These are phyloP conservation scores for Lagenidium giganteum DNA, from an alignment of 352 stramenopile species.

Conservation along the genomic window DNA sequence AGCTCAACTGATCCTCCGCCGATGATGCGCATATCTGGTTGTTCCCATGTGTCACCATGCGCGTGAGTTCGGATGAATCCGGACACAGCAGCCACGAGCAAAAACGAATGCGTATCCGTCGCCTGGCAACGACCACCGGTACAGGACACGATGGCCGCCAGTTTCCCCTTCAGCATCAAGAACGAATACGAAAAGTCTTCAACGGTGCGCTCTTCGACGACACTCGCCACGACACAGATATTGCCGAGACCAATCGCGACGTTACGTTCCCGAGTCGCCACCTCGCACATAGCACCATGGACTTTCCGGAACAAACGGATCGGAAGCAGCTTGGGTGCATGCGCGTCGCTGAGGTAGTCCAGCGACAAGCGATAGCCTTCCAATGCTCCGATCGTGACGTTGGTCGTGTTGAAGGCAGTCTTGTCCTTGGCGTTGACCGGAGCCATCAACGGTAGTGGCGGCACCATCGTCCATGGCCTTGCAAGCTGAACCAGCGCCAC, in stretches of 20 bases:
- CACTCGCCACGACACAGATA: conserved; percentile 14
- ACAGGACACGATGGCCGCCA: too few species aligned
- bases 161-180: conserved; percentile 20
- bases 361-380: conserved; percentile 10
- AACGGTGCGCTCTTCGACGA: conserved; percentile 8
- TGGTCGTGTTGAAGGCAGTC: conserved; percentile 6
- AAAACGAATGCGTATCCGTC: conserved; percentile 11
- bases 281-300: conserved; percentile 16
- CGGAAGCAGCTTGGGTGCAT: conserved; percentile 1
- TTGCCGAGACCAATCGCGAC: conserved; percentile 3
- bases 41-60: too few species aligned
- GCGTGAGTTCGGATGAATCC: too few species aligned
- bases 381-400: conserved; percentile 6
- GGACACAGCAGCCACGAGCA: conserved; percentile 15
- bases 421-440: conserved; percentile 5
- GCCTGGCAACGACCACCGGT: too few species aligned
- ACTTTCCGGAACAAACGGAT: conserved; percentile 14
- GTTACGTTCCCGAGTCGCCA: neutral
- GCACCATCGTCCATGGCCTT: conserved; percentile 4
- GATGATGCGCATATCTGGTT: conserved; percentile 15
- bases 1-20: conserved; percentile 12
- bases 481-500: conserved; percentile 20
- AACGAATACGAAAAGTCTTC: conserved; percentile 16
- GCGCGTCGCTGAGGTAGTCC: conserved; percentile 7
- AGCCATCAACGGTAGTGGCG: conserved; percentile 23